A percentile compares a stretch with the other conserved stretches of the same genome.
These are phyloP conservation scores for Musa balbisiana DNA, from an alignment of 202 grass and related monocot species.

Conservation along the genomic window DNA sequence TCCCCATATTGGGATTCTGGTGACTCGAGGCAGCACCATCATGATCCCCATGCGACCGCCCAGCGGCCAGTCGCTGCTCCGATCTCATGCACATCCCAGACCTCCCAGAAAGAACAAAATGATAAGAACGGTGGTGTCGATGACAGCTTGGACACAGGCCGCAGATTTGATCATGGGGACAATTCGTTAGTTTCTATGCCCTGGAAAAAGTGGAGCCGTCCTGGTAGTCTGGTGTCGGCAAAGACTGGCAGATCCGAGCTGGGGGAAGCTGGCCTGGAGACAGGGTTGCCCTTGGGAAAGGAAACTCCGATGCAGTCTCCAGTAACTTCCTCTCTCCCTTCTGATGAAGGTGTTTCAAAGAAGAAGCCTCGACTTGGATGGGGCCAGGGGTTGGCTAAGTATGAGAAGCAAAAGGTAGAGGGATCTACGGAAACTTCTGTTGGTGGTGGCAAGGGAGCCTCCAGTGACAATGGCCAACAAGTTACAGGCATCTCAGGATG, in stretches of 20 bases:
- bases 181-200: constrained; percentile 18
- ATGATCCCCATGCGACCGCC: neutral
- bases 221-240: constrained; percentile 8
- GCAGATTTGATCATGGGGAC: constrained; percentile 17
- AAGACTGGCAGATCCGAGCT: constrained; percentile 10
- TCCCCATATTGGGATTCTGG: constrained; percentile 26
- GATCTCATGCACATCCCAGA: constrained; percentile 26
- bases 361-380: constrained; percentile 95
- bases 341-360: constrained; percentile 41
- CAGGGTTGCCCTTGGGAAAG: constrained; percentile 24
- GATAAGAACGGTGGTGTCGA: constrained; percentile 9
- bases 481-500: constrained; percentile 7
- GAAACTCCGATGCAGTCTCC: constrained; percentile 23
- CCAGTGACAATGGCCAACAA: neutral
- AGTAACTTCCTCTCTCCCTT: constrained; percentile 1
- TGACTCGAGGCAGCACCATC: constrained; percentile 23
- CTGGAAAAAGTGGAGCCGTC: constrained; percentile 42
- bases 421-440: constrained; percentile 33
- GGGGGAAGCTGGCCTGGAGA: constrained; percentile 14
- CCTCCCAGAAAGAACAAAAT: constrained; percentile 22
- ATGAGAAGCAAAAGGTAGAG: constrained; percentile 85
- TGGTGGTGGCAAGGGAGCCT: neutral
- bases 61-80: constrained; percentile 31
- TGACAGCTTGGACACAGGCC: constrained; percentile 13
- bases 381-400: constrained; percentile 96